Evolutionary conservation across 1,284 basidiomycete genomes (phyloP).

Genomic region (Boletus mariae): DNA sequence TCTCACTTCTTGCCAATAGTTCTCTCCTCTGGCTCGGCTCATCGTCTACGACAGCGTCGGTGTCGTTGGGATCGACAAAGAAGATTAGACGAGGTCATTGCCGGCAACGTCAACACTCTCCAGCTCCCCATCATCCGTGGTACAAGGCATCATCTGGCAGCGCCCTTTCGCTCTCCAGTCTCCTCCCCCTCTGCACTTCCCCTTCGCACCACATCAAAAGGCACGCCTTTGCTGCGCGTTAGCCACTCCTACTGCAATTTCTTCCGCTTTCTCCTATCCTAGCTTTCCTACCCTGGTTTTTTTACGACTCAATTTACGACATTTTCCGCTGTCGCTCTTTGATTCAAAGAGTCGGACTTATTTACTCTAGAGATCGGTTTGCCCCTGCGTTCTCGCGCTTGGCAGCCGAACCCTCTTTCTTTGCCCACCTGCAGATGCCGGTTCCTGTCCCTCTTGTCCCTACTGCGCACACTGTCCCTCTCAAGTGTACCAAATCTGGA

Average conservation of each 20-base stretch:
- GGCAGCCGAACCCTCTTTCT: conserved; percentile 38
- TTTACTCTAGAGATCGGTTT: conserved; percentile 39
- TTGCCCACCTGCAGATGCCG: conserved; percentile 62
- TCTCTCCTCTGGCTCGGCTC: conserved; percentile 36
- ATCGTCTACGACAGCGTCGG: conserved; percentile 41
- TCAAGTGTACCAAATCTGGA: conserved; percentile 50
- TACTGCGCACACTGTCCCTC: conserved; percentile 58
- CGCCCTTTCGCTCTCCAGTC: conserved; percentile 35
- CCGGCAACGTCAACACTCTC: conserved; percentile 16
- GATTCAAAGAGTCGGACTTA: conserved; percentile 12
- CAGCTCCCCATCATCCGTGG: conserved; percentile 15
- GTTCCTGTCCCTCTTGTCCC: conserved; percentile 68
- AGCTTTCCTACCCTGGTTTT: conserved; percentile 45
- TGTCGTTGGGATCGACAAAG: conserved; percentile 39
- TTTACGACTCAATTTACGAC: conserved; percentile 50
- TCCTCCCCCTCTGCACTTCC: conserved; percentile 29
- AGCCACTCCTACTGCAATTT: conserved; percentile 49
- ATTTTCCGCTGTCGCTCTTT: conserved; percentile 36
- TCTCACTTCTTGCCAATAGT: conserved; percentile 35
- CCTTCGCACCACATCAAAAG: conserved; percentile 50
- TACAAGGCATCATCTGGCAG: conserved; percentile 19
- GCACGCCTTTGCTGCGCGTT: conserved; percentile 90
- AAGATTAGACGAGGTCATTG: conserved; percentile 26
- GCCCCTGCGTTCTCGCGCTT: conserved; percentile 39
- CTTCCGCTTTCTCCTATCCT: conserved; percentile 30